Evolutionary conservation across 441 rosid species (phyloP).

Genomic region (Francoa sonchifolia): DNA sequence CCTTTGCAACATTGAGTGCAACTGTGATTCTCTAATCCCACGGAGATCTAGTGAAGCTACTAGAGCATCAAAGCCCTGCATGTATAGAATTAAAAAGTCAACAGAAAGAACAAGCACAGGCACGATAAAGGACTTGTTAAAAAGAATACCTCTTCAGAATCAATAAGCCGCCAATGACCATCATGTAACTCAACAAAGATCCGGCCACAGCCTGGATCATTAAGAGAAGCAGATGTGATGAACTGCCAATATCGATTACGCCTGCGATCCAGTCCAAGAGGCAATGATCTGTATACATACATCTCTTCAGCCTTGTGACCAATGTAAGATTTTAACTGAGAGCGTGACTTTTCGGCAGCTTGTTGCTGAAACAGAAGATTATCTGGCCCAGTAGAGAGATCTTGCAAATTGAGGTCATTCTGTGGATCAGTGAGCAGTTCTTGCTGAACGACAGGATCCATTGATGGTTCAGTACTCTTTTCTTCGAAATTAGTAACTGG

Average conservation of each 20-base stretch:
- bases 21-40: conserved; percentile 65
- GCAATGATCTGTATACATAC: conserved; percentile 65
- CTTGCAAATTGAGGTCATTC: conserved; percentile 41
- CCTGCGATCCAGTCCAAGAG: conserved; percentile 82
- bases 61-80: conserved; percentile 58
- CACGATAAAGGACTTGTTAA: neutral
- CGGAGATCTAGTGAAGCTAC: conserved; percentile 60
- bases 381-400: conserved; percentile 39
- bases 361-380: conserved; percentile 37
- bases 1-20: conserved; percentile 54
- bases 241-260: conserved; percentile 80
- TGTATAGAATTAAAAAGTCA: neutral
- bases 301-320: conserved; percentile 76
- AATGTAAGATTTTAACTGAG: conserved; percentile 57
- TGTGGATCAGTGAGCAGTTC: conserved; percentile 35
- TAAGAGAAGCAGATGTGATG: conserved; percentile 52
- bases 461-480: conserved; percentile 33
- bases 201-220: conserved; percentile 80
- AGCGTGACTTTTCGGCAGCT: conserved; percentile 56
- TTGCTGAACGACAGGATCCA: conserved; percentile 27
- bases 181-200: conserved; percentile 62
- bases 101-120: neutral
- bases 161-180: conserved; percentile 74
- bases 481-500: conserved; percentile 29
- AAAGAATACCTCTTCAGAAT: conserved; percentile 49